Percentiles rank a stretch among this genome's conserved stretches.
Conservation (phyloP, 305 asterid species). For the Monarda citriodora region DNA sequence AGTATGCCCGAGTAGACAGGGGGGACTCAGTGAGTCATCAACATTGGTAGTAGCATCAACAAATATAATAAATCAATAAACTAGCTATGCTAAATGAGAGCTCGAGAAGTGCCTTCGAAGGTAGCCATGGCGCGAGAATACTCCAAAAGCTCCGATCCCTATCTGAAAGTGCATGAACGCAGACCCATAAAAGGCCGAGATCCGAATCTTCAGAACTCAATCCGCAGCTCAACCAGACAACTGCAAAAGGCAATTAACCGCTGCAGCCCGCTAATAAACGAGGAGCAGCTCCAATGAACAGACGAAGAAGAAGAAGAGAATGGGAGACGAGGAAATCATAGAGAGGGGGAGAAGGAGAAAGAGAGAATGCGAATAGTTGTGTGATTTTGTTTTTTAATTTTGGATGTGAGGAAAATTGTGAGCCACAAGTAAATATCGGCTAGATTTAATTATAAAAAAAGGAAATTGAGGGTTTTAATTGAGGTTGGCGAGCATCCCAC, state of each 20-base stretch:
- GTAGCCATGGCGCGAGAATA: conserved; percentile 26
- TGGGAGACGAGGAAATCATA: conserved; percentile 3
- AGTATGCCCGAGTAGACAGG: conserved; percentile 26
- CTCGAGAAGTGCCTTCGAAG: conserved; percentile 33
- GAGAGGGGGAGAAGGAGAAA: conserved; percentile 12
- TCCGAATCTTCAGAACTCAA: conserved; percentile 27
- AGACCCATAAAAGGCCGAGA: conserved; percentile 32
- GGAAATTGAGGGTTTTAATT: conserved; percentile 35
- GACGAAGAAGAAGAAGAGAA: conserved; percentile 1
- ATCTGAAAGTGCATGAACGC: conserved; percentile 34
- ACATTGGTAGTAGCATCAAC: conserved; percentile 21
- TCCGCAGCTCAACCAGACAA: conserved; percentile 1
- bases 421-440: conserved; percentile 67
- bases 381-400: conserved; percentile 16
- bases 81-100: conserved; percentile 2
- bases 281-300: conserved; percentile 11
- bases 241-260: conserved; percentile 2
- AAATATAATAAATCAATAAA: not conserved
- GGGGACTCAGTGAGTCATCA: conserved; percentile 23
- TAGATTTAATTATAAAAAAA: conserved; percentile 24
- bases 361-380: conserved; percentile 8
- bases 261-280: not conserved
- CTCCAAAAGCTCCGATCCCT: conserved; percentile 23
- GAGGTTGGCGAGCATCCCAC: conserved; percentile 53
- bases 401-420: conserved; percentile 38